Evolutionary conservation across 176 grass and related monocot species (phyloP), one percentile per base, ranked within the genome.

Genomic region (Puya raimondii): DNA sequence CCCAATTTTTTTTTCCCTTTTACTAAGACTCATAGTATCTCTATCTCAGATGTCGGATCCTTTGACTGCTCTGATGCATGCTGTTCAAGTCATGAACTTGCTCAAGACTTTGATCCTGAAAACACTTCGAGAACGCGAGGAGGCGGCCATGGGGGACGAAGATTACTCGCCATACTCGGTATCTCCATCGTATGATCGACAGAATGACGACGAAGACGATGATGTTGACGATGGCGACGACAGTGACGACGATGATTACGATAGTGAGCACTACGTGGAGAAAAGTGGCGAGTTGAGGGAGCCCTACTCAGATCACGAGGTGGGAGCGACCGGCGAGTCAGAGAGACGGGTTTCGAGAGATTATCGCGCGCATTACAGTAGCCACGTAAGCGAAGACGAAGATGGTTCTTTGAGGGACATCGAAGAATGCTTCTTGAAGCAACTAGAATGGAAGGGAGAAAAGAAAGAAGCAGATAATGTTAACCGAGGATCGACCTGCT

Each of bases 61-160:
- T 63, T 85, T 97, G 78, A 97, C 93, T 77, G 89, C 89, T 53
- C 76, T 92, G 47, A 97, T 97, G 89, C 93, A 97, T 49, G 92
- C 88, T 2, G 92, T 96, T 75, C 92, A 96, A 96, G 92, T 96
- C 52, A 96, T 96, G 88, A 91, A 96, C 73, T 89, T 96, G 11
- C 92, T 96, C 64, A 96, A 91, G 77, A 89, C 83, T 70, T 64
- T 96, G 50, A 97, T 92, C 73, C 74, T 97, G 59, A 97, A 86
- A 80, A 87, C 82, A 7, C 81, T 92, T 56, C 67, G 81, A 72
- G 93, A 90, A 63, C 83, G 86, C 0, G 93, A 92, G 10, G 84
- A 90, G 64, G 77, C 82, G 57, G 76, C 81, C 47, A 65, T 79
- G 29, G 29, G 29, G 29, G 4, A 33, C 0, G 69, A 76, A 79